Evolutionary conservation across 108 stramenopile species (phyloP).

Genomic region (Aurantiochytrium sp.): DNA sequence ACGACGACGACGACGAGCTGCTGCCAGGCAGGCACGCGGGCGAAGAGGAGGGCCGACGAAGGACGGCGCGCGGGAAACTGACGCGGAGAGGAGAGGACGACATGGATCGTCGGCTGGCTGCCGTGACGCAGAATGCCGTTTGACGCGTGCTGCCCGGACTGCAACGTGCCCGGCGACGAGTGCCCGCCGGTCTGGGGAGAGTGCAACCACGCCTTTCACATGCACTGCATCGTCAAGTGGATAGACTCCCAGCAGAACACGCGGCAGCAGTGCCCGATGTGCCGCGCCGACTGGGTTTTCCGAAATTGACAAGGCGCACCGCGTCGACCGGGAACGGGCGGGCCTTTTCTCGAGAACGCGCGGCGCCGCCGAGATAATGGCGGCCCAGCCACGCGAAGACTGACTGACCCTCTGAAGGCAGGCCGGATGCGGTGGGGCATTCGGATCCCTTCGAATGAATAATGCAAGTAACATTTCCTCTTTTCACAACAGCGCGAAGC

Average conservation of each 20-base stretch:
- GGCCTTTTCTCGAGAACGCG: not conserved
- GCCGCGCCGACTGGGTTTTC: conserved; percentile 53
- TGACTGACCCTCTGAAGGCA: not conserved
- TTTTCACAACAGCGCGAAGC: no score
- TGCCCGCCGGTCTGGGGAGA: conserved; percentile 57
- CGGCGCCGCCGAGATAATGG: not conserved
- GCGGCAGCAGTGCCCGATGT: conserved; percentile 50
- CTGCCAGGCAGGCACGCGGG: no score
- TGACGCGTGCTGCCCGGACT: conserved; percentile 59
- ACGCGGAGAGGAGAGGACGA: no score
- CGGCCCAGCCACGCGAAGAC: not conserved
- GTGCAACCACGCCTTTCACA: conserved; percentile 60
- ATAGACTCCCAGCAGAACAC: conserved; percentile 54
- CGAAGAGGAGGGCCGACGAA: no score
- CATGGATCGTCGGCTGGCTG: not conserved
- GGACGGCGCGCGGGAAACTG: no score
- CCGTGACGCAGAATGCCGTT: conserved; percentile 40
- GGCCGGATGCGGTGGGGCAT: not conserved
- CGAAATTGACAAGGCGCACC: conserved; percentile 36
- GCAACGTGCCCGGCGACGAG: conserved; percentile 50
- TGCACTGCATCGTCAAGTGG: conserved; percentile 60
- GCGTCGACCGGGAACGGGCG: not conserved
- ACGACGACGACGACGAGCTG: no score
- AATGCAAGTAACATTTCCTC: no score
- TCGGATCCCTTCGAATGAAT: no score